Evolutionary conservation across 768 basidiomycete genomes (phyloP).

Genomic region (Amanita inopinata): DNA sequence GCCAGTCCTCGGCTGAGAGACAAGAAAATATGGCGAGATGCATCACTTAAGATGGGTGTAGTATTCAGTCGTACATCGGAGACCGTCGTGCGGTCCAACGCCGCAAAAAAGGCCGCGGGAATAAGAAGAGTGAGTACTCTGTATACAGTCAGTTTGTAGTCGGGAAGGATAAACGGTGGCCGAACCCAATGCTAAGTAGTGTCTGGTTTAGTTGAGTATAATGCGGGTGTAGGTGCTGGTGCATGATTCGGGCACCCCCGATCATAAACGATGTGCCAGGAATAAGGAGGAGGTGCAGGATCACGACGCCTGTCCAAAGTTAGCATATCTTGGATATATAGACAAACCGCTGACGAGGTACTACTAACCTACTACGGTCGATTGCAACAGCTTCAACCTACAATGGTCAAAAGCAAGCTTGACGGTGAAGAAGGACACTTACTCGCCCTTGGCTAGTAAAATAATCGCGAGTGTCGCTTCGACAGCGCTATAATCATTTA

Average conservation of each 20-base stretch:
- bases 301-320: conserved; percentile 58
- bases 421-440: conserved; percentile 19
- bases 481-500: conserved; percentile 36
- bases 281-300: conserved; percentile 65
- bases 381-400: conserved; percentile 56
- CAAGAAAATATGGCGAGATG: conserved; percentile 37
- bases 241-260: conserved; percentile 56
- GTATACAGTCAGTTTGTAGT: conserved; percentile 2
- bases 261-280: conserved; percentile 65
- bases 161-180: not conserved
- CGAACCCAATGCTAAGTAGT: conserved; percentile 59
- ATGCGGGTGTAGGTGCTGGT: conserved; percentile 62
- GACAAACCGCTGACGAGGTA: too few species aligned
- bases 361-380: conserved; percentile 52
- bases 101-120: conserved; percentile 61
- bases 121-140: conserved; percentile 57
- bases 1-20: conserved; percentile 59
- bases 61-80: conserved; percentile 7
- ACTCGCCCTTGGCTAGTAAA: conserved; percentile 64
- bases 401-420: too few species aligned
- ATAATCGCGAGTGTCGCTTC: conserved; percentile 67
- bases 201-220: conserved; percentile 59
- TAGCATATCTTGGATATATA: too few species aligned
- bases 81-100: conserved; percentile 30
- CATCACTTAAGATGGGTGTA: conserved; percentile 28